phyloP scores from a whole-genome alignment of 2,329 filamentous ascomycete genomes.

The Paraphoma sp. region DNA sequence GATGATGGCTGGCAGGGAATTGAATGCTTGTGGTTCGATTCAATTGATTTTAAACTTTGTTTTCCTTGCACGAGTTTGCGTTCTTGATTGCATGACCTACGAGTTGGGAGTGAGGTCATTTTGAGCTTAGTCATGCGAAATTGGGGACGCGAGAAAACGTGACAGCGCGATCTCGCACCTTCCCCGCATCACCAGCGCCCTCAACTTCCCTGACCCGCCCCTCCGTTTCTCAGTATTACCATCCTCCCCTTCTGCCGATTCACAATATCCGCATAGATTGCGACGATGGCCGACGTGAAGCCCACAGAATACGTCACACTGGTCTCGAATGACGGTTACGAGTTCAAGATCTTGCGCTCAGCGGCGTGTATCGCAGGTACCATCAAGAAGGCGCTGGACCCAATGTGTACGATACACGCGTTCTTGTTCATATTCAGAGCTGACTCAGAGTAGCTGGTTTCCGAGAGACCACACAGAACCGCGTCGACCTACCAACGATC shows the following conservation, averaged over 20 bases:
- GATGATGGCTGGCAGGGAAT: no score
- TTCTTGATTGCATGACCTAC: no score
- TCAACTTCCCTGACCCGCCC: no score
- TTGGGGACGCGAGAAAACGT: slow-evolving; percentile 31
- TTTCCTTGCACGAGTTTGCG: background rate
- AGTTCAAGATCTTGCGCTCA: slow-evolving; percentile 76
- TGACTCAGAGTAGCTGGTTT: slow-evolving; percentile 62
- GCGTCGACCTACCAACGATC: slow-evolving; percentile 74
- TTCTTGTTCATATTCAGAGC: background rate
- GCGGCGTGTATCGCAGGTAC: slow-evolving; percentile 73
- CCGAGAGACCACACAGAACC: slow-evolving; percentile 67
- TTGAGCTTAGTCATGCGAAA: background rate
- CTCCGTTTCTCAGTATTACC: no score
- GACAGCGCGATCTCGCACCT: slow-evolving; percentile 27
- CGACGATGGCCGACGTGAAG: slow-evolving; percentile 28
- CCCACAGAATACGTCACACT: slow-evolving; percentile 76
- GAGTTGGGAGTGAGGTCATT: no score
- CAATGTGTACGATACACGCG: slow-evolving; percentile 60
- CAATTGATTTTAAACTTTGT: background rate
- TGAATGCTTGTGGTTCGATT: no score
- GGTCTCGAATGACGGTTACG: slow-evolving; percentile 76
- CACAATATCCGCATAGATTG: background rate
- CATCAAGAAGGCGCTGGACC: slow-evolving; percentile 78
- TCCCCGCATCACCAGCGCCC: slow-evolving; percentile 11
- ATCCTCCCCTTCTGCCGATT: no score